Base-by-base conservation (phyloP, 352 stramenopile species). In the Thalassiosira mediterranea region DNA sequence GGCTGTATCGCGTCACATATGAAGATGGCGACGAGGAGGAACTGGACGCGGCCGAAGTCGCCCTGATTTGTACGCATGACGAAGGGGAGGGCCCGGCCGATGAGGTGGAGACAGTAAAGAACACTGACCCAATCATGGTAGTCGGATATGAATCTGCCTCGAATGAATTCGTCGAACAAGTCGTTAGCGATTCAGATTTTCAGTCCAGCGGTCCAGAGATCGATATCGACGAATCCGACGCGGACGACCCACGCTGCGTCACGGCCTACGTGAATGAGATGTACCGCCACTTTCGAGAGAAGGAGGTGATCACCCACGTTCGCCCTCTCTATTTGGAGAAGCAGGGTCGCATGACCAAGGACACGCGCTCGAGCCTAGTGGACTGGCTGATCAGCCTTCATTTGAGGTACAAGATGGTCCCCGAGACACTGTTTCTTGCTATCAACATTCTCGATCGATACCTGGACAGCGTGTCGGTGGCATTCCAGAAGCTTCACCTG, bases 381-480 rank as follows among this genome's bases (percentile, higher is more conserved):
- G 97, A 99, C 87, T 99, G 97, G 97, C 91, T 99, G 25, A 92
- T 99, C 52, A 95, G 98, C 74, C 95, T 99, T 42, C 96, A 98
- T 83, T 81, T 95, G 44, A 97, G 97, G 63, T 98, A 98, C 72
- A 95, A 98, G 70, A 90, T 98, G 1, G 70, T 61, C 56, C 84
- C 90, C 1, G 93, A 98, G 68, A 98, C 96, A 29, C 84, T 99
- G 23, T 98, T 96, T 79, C 86, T 99, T 26, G 96, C 94, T 13
- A 84, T 98, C n/a, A 98, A 98, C 76, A 94, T 98, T 64, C 93
- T 99, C 48, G 96, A 99, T 82, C 95, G 96, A 13, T 99, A 96
- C 83, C 84, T 99, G n/a, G 81, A 91, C 29, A 84, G 83, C n/a
- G 81, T 84, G 21, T 46, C 88, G n/a, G 93, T 98, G 1, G 90